Evolutionary conservation across 805 yeast genomes (phyloP), one percentile per base, ranked within the genome.

Genomic region (Candida saitoana): DNA sequence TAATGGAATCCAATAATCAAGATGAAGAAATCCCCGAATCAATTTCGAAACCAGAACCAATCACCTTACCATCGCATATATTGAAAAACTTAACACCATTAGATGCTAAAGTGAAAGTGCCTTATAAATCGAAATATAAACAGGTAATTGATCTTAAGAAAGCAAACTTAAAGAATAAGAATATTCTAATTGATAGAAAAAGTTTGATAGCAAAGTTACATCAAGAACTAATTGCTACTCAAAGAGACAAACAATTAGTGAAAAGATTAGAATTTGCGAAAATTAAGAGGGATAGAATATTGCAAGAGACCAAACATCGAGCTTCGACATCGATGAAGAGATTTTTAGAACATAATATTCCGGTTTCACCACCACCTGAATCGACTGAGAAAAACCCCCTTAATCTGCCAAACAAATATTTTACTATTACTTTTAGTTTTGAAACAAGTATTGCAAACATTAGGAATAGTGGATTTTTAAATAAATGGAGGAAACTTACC

Each of bases 1-100:
- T 6, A 11, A 22, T 22, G 27, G 27, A 22, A 6, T 22, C 27
- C 9, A 22, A 22, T 22, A 22, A 22, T 11, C 27, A 22, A 22
- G 11, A 22, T 22, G 27, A 22, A 7, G 11, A 22, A 22, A 6
- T 11, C 11, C 27, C 27, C 27, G 27, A 22, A 22, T 22, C 27
- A 22, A 22, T 22, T 11, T 22, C 27, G 27, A 22, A 22, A 22
- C 6, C 27, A 11, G 11, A 22, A 22, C 6, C 27, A 7, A 22
- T 22, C 27, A 11, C 11, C 27, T 11, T 22, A 22, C 27, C 27
- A 7, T 22, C 27, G 11, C 18, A 33, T 11, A 33, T 33, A 8
- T 17, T 33, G 18, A 15, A 33, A 33, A 33, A 33, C 19, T 17
- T 33, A 12, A 33, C 35, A 14, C 35, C 35, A 5, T 8, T 33